phyloP scores from a whole-genome alignment of 176 grass and related monocot genomes.

The Oryza meyeriana region DNA sequence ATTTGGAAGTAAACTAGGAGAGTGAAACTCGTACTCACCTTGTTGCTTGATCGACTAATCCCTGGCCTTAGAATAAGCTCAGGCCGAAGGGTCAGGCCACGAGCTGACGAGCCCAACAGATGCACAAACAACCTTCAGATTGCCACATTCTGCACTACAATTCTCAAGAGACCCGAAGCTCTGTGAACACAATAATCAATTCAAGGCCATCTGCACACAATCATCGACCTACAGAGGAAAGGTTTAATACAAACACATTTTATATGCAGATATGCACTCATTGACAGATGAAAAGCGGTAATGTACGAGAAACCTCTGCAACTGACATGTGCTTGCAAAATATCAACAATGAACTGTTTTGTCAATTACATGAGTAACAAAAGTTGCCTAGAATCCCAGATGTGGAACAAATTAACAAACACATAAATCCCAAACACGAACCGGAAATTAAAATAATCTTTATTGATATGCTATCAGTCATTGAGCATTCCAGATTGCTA shows the following conservation, averaged over 20 bases:
- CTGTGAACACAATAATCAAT: not conserved
- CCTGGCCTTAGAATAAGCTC: too few species aligned
- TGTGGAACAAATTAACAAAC: not conserved
- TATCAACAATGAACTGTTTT: not conserved
- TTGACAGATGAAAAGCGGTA: not conserved
- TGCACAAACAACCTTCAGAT: too few species aligned
- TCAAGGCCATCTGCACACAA: not conserved
- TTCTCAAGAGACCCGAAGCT: too few species aligned
- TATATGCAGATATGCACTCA: not conserved
- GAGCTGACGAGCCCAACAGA: too few species aligned
- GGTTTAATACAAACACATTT: not conserved
- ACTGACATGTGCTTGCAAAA: not conserved
- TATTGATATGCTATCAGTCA: constrained; percentile 26
- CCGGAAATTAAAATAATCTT: not conserved
- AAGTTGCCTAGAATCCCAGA: not conserved
- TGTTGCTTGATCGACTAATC: too few species aligned
- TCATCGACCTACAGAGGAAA: not conserved
- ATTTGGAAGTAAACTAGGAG: too few species aligned
- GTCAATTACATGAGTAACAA: not conserved
- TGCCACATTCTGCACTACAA: too few species aligned
- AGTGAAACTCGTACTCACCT: too few species aligned
- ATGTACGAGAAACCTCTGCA: not conserved
- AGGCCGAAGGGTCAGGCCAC: too few species aligned
- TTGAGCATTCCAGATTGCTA: not conserved
- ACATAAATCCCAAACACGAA: not conserved